phyloP scores from a whole-genome alignment of 148 eudicot genomes.

The Suaeda aralocaspica region DNA sequence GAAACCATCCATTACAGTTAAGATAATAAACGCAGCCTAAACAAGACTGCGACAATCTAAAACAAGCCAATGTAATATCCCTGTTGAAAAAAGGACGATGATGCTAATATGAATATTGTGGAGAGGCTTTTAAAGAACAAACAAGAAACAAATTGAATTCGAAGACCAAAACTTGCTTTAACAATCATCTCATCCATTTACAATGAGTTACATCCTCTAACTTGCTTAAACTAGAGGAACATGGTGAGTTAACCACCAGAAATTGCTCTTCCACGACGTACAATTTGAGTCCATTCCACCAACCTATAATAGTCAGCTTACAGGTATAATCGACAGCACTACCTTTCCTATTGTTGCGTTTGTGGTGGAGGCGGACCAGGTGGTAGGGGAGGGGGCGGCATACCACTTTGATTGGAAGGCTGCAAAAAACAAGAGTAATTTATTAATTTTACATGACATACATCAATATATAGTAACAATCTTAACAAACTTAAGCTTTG shows the following conservation, averaged over 20 bases:
- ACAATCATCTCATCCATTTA: neutral
- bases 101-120: no score
- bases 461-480: neutral
- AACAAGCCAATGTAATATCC: no score
- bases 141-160: neutral
- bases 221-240: neutral
- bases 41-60: no score
- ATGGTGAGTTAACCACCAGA: neutral
- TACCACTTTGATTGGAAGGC: conserved; percentile 69
- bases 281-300: neutral
- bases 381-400: conserved; percentile 79
- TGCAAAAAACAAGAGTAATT: conserved; percentile 24
- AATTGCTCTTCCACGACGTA: neutral
- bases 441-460: neutral
- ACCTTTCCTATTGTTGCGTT: conserved; percentile 38
- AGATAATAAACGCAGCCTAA: no score
- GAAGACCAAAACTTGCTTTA: conserved; percentile 5
- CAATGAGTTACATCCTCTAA: conserved; percentile 4
- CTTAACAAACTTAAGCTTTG: neutral
- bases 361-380: conserved; percentile 93
- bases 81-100: no score
- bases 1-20: no score
- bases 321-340: neutral
- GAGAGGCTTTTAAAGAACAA: no score
- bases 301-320: neutral